These are phyloP conservation scores for Cenococcum geophilum DNA, from an alignment of 495 filamentous ascomycete genomes.

Conservation along the genomic window DNA sequence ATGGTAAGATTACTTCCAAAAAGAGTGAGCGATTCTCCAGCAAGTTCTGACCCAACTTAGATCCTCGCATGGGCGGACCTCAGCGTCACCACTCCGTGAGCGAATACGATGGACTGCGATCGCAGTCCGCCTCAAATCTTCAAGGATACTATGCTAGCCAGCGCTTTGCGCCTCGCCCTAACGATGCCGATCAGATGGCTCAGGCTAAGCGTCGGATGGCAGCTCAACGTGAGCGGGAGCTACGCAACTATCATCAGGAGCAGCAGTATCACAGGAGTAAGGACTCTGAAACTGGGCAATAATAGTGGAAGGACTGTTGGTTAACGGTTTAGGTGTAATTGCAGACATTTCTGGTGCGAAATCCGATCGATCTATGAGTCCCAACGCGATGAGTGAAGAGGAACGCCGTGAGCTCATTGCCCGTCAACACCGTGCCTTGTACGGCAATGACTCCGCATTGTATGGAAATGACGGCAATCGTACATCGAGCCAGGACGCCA, in stretches of 20 bases:
- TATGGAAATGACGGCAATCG: slow-evolving; percentile 48
- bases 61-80: slow-evolving; percentile 46
- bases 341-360: slow-evolving; percentile 75
- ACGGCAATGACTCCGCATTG: slow-evolving; percentile 64
- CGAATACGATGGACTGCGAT: slow-evolving; percentile 73
- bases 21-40: neutral
- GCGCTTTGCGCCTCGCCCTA: slow-evolving; percentile 84
- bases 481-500: slow-evolving; percentile 47
- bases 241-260: slow-evolving; percentile 99
- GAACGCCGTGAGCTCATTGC: slow-evolving; percentile 93
- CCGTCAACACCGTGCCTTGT: slow-evolving; percentile 87
- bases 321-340: slow-evolving; percentile 62
- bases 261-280: slow-evolving; percentile 99
- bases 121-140: slow-evolving; percentile 70
- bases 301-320: slow-evolving; percentile 28
- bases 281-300: slow-evolving; percentile 34
- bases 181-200: slow-evolving; percentile 96
- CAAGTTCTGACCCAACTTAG: slow-evolving; percentile 33
- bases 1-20: slow-evolving; percentile 39
- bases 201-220: slow-evolving; percentile 98
- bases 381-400: slow-evolving; percentile 86
- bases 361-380: slow-evolving; percentile 87
- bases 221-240: slow-evolving; percentile 95
- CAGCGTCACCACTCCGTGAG: slow-evolving; percentile 77
- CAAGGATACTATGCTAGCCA: slow-evolving; percentile 93